Evolutionary conservation across 768 basidiomycete genomes (phyloP), one percentile per base, ranked within the genome.

Genomic region (Lactifluus rugatus): DNA sequence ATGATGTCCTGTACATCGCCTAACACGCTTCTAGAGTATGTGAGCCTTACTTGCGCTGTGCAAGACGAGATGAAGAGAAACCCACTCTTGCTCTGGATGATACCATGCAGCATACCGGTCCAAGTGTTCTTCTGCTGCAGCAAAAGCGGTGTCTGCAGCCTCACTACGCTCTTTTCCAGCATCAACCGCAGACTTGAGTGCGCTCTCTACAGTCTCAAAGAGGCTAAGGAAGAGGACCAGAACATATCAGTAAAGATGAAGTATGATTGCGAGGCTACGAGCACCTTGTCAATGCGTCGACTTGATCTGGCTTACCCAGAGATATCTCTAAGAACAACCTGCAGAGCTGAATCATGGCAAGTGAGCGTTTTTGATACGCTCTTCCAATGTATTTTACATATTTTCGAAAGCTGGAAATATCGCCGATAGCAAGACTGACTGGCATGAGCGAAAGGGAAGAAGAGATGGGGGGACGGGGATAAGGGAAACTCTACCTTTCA

Each of bases 341-440:
- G 23, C 54, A 60, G n/a, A 60, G 54, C 25, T 60, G 59, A 31
- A 60, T 60, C 59, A 60, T 60, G 2, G 59, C 59, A 45, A 60
- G 44, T 16, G 59, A 60, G 23, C 59, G 59, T 42, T 60, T 60
- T 19, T 60, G 59, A 26, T 60, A 60, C 14, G 59, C 54, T 21
- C 59, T 45, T 51, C 59, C 59, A 1, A 60, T 60, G n/a, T 51
- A 21, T 31, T 60, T 60, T 49, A 60, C 45, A 49, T 60, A 52
- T 39, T 60, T 60, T 34, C 59, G 59, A 56, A 60, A 56, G 34
- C 46, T 52, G 45, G 49, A 46, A 44, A 56, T 41, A 42, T 60
- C 59, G 13, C 54, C 44, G 16, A 60, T 34, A 13, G 17, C 45
- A 21, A 60, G 53, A 41, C 54, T 19, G 54, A 60, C 54, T 19